Evolutionary conservation across 2,329 filamentous ascomycete genomes (phyloP).

Genomic region (Mariannaea sp.): DNA sequence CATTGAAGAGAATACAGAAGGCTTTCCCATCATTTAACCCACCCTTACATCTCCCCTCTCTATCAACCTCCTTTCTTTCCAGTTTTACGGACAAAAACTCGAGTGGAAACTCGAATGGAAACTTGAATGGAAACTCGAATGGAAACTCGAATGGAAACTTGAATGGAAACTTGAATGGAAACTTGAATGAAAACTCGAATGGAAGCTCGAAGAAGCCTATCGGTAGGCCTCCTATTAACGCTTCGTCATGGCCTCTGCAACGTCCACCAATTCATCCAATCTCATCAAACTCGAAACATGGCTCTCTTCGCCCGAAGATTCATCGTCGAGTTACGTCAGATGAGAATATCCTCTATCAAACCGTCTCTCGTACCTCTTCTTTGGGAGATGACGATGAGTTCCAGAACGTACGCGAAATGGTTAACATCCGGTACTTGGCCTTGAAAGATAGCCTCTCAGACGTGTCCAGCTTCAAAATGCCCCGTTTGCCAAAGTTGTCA

Average conservation of each 20-base stretch:
- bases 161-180: slow-evolving; percentile 6
- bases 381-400: slow-evolving; percentile 84
- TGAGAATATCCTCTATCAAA: slow-evolving; percentile 77
- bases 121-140: slow-evolving; percentile 14
- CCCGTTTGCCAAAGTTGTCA: slow-evolving; percentile 61
- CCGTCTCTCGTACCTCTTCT: slow-evolving; percentile 77
- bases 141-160: slow-evolving; percentile 10
- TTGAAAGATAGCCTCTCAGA: slow-evolving; percentile 88
- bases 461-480: slow-evolving; percentile 74
- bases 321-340: slow-evolving; percentile 55
- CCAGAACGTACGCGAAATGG: slow-evolving; percentile 78
- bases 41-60: slow-evolving; percentile 45
- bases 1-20: slow-evolving; percentile 61
- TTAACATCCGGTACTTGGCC: slow-evolving; percentile 88
- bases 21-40: slow-evolving; percentile 57
- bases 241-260: slow-evolving; percentile 7
- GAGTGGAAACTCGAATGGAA: slow-evolving; percentile 15
- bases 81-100: slow-evolving; percentile 42
- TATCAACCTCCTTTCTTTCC: slow-evolving; percentile 48
- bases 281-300: slow-evolving; percentile 9
- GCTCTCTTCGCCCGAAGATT: slow-evolving; percentile 33
- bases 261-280: slow-evolving; percentile 19
- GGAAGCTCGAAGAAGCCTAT: too few species aligned
- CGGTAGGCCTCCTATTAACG: slow-evolving; percentile 6
- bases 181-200: too few species aligned